phyloP scores from a whole-genome alignment of 164 flowering plant species.

The Kingdonia uniflora region DNA sequence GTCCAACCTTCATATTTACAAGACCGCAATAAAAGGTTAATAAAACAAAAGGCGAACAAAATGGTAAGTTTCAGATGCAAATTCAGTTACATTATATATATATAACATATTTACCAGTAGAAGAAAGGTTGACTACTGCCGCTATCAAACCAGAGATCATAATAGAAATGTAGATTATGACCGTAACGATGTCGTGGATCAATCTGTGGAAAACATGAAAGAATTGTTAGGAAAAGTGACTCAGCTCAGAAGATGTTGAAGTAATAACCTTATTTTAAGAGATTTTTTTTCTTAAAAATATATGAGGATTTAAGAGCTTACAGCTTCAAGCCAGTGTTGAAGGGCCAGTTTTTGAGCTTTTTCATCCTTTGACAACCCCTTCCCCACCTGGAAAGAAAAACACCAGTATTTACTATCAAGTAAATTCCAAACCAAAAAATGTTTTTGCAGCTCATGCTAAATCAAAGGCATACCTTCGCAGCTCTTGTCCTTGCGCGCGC shows the following conservation, averaged over 20 bases:
- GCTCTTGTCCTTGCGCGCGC: conserved; percentile 41
- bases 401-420: no score
- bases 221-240: neutral
- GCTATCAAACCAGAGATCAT: conserved; percentile 44
- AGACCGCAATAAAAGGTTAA: no score
- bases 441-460: no score
- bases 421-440: no score
- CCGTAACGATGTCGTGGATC: conserved; percentile 75
- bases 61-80: no score
- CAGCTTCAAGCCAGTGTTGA: conserved; percentile 69
- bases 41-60: no score
- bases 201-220: conserved; percentile 25
- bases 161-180: conserved; percentile 52
- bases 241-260: neutral
- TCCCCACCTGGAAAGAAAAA: conserved; percentile 41
- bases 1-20: conserved; percentile 44
- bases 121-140: conserved; percentile 55
- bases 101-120: conserved; percentile 38
- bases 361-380: conserved; percentile 66
- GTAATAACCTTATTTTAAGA: neutral
- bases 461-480: conserved; percentile 38
- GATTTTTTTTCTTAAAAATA: neutral
- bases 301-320: conserved; percentile 15
- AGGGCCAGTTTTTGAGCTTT: conserved; percentile 48
- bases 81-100: no score